These are phyloP conservation scores for Sechiopsis laciniata DNA, from an alignment of 306 rosid genomes.

Conservation along the genomic window DNA sequence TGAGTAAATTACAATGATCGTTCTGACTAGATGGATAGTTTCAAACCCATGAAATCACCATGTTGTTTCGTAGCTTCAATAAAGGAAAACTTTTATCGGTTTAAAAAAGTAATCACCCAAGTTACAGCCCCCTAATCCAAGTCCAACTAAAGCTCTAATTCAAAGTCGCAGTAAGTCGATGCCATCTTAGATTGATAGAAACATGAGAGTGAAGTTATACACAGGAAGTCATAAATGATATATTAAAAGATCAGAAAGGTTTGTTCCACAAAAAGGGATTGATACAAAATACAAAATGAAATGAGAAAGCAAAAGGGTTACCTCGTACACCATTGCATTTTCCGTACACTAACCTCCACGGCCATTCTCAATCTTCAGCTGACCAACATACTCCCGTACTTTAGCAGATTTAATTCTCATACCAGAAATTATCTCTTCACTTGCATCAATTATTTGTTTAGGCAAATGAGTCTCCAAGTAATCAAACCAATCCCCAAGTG, in stretches of 20 bases:
- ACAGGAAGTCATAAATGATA: not conserved
- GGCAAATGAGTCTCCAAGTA: slow-evolving; percentile 57
- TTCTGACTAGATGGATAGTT: not conserved
- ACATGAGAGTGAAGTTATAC: not conserved
- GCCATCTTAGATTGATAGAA: not conserved
- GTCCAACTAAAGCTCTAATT: not conserved
- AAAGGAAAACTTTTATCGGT: not conserved
- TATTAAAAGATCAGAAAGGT: not conserved
- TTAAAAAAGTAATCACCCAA: not conserved
- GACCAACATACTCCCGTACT: slow-evolving; percentile 39
- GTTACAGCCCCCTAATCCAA: not conserved
- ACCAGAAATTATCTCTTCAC: slow-evolving; percentile 52
- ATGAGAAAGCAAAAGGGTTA: slow-evolving; percentile 8
- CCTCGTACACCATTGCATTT: not conserved
- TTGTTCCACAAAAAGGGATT: not conserved
- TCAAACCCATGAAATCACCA: not conserved
- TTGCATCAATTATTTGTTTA: slow-evolving; percentile 46
- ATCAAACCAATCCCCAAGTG: slow-evolving; percentile 70
- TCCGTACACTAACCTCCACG: slow-evolving; percentile 20
- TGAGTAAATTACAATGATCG: not conserved
- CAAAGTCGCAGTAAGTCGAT: not conserved
- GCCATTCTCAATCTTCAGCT: slow-evolving; percentile 37
- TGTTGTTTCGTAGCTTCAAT: not conserved
- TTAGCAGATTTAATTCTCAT: slow-evolving; percentile 49
- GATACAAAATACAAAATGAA: not conserved